Evolutionary conservation across 176 grass and related monocot species (phyloP), one percentile per base, ranked within the genome.

Genomic region (Phoenix roebelenii): DNA sequence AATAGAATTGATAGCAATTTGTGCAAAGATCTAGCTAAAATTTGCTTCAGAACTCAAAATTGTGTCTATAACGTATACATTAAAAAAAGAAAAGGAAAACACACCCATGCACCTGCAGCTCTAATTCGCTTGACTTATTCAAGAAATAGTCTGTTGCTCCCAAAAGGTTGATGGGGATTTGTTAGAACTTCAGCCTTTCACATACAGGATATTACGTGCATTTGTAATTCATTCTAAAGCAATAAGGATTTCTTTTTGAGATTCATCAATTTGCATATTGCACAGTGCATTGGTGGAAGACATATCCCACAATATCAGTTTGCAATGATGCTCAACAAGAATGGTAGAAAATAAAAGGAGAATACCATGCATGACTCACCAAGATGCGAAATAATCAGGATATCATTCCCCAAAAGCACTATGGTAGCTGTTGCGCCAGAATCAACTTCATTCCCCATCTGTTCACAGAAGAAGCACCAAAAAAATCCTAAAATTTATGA

Each of bases 71-170:
- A 54, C 3, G 29, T 23, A 54, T 28, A 16, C 18, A 16, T 7
- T 15, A 3, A 16, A 54, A 25, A 17, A 18, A 83, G 61, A 82
- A 85, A 76, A 60, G 60, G 74, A 20, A 78, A 82, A 90, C 86
- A 88, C 84, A 97, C 92, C 87, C 92, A 97, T 88, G 87, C 92
- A 91, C 87, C 92, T 80, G 92, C 92, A 80, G 78, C 92, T 72
- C 87, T 88, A 49, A 97, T 85, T 60, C 92, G 68, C 58, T 83
- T 91, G 66, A 91, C 76, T 73, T 97, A 87, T 80, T 87, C 80
- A 75, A 97, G 87, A 26, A 87, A 88, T 16, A 83, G 80, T 88
- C 75, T 85, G 60, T 78, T 97, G 60, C 76, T 97, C 69, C 92
- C 92, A 57, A 88, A 97, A 0, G 92, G 92, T 30, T 87, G 75